Evolutionary conservation across 2,329 filamentous ascomycete species (phyloP), one percentile per base, ranked within the genome.

Genomic region (Metarhizium guizhouense): DNA sequence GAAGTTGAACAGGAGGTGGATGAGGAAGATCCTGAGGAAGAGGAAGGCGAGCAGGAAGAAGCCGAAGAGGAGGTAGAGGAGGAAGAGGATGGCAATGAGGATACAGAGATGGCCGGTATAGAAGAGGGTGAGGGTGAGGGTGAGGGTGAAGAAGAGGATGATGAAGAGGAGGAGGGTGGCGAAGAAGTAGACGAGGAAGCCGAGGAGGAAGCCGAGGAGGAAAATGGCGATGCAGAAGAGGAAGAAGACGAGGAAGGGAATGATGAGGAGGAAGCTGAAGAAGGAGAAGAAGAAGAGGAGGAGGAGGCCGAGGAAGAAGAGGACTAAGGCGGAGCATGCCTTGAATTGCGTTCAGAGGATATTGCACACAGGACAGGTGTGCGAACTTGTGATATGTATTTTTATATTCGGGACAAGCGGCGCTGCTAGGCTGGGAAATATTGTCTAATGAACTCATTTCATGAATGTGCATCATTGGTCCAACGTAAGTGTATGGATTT

Each of bases 11-110:
- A 47, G 32, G 56, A 56, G 7, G 55, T 54, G 4, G 58, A 57
- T 2, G 59, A 61, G 6, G 63, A 59, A 6, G 61, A 53, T 1
- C 63, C 61, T 29, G 65, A 65, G 47, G 62, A 60, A 2, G 56
- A 36, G 4, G 61, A 56, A 16, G 62, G 50, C 6, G 60, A 59
- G 0, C 49, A 29, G 7, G 45, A 59, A 10, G 58, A 47, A 1
- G 55, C 43, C 6, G 56, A 49, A 48, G 58, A 53, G 32, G 53
- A 52, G 3, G 51, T 57, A 10, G 58, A 66, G 32, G 32, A 34
- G 2, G 7, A 34, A 11, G 32, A 34, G 7, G 32, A 34, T 3
- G 59, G 55, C 6, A 34, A 56, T 55, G 18, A 61, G 55, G 30
- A 55, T 57, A n/a, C 56, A 3, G 52, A 43, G 25, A 32, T 25